Evolutionary conservation across 495 filamentous ascomycete species (phyloP).

Genomic region (Neurospora hispaniola): DNA sequence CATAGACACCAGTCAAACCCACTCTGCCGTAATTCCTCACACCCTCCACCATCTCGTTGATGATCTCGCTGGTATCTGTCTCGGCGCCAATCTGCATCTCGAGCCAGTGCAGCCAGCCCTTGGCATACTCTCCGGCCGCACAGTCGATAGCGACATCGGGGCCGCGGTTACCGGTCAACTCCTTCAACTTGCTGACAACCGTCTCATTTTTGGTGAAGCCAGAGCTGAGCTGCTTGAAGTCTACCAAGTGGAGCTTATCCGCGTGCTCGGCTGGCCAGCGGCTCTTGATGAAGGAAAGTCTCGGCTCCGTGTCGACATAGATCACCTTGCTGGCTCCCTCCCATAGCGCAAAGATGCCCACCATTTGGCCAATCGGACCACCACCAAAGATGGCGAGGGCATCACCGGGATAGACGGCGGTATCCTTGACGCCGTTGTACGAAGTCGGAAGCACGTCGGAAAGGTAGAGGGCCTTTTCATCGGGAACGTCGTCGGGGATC

Average conservation of each 20-base stretch:
- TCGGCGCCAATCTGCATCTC: conserved; percentile 65
- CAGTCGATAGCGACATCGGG: conserved; percentile 77
- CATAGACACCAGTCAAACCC: conserved; percentile 74
- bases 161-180: conserved; percentile 54
- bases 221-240: conserved; percentile 36
- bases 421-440: conserved; percentile 77
- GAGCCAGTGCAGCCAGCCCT: conserved; percentile 70
- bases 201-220: conserved; percentile 40
- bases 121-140: conserved; percentile 75
- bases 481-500: conserved; percentile 69
- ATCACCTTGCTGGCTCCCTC: conserved; percentile 70
- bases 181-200: conserved; percentile 61
- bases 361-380: conserved; percentile 74
- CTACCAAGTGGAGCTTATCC: conserved; percentile 32
- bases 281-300: conserved; percentile 54
- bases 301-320: conserved; percentile 70
- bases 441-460: conserved; percentile 71
- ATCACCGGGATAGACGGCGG: conserved; percentile 67
- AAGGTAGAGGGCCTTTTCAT: conserved; percentile 75
- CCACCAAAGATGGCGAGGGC: conserved; percentile 78
- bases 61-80: conserved; percentile 75
- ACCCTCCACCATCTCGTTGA: conserved; percentile 80
- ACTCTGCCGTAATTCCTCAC: conserved; percentile 66
- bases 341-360: conserved; percentile 56
- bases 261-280: conserved; percentile 42